phyloP scores from a whole-genome alignment of 2,329 filamentous ascomycete genomes.

The Dendrostoma leiphaemia region DNA sequence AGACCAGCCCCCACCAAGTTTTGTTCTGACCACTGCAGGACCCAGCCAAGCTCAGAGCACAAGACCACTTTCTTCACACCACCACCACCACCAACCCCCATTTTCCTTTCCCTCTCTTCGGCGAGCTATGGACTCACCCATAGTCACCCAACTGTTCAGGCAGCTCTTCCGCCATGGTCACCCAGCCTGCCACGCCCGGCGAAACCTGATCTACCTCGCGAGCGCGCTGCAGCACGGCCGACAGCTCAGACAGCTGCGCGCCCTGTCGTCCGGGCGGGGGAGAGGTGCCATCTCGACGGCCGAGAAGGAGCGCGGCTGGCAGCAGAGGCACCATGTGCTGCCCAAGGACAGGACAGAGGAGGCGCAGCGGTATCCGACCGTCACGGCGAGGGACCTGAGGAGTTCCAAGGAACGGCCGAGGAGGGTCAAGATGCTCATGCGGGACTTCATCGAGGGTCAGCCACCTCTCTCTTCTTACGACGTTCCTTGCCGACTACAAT shows the following conservation, averaged over 20 bases:
- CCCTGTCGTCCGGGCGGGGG: constrained; percentile 22
- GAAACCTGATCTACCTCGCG: constrained; percentile 37
- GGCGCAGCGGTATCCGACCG: constrained; percentile 76
- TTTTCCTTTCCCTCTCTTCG: neutral
- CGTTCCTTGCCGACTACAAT: neutral
- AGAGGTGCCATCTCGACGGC: constrained; percentile 26
- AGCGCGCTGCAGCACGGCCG: constrained; percentile 38
- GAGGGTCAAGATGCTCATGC: constrained; percentile 92
- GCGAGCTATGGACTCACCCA: constrained; percentile 72
- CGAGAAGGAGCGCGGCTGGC: constrained; percentile 72
- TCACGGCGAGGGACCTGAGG: constrained; percentile 79
- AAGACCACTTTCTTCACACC: neutral
- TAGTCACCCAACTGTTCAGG: constrained; percentile 75
- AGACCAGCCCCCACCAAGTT: neutral
- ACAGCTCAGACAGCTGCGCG: constrained; percentile 33
- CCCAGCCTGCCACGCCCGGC: constrained; percentile 58
- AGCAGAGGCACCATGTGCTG: constrained; percentile 75
- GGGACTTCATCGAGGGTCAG: constrained; percentile 94
- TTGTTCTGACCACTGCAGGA: neutral
- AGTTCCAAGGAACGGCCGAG: constrained; percentile 72
- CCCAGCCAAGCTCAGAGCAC: neutral
- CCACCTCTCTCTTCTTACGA: constrained; percentile 4
- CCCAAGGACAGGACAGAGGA: constrained; percentile 76
- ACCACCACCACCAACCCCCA: neutral
- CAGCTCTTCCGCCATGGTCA: constrained; percentile 71